Evolutionary conservation across 352 stramenopile species (phyloP).

Genomic region (Globisporangium splendens): DNA sequence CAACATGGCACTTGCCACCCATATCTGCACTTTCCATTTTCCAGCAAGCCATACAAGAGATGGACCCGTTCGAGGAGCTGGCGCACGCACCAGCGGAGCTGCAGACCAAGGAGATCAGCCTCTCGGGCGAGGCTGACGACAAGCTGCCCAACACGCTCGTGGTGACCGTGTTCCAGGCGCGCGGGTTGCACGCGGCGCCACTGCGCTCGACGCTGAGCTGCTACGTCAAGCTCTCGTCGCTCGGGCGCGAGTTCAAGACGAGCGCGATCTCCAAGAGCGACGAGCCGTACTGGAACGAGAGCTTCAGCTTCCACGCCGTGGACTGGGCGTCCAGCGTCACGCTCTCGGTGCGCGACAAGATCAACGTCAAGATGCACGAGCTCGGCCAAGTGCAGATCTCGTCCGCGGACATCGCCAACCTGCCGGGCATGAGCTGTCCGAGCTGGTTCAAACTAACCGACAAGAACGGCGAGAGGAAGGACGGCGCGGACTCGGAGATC

Average conservation of each 20-base stretch:
- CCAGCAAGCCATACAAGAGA: too few relatives aligned
- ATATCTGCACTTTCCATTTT: too few relatives aligned
- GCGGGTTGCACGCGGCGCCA: conserved; percentile 34
- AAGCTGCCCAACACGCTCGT: conserved; percentile 70
- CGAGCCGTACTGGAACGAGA: conserved; percentile 74
- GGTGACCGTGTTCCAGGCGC: conserved; percentile 68
- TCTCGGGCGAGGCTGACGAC: conserved; percentile 46
- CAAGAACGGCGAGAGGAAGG: conserved; percentile 36
- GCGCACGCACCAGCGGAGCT: conserved; percentile 48
- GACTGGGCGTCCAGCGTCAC: conserved; percentile 67
- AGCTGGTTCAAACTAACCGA: conserved; percentile 56
- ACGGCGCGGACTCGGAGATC: conserved; percentile 29
- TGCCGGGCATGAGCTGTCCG: conserved; percentile 57
- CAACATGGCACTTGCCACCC: too few relatives aligned
- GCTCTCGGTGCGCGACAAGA: conserved; percentile 64
- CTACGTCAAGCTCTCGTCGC: conserved; percentile 70
- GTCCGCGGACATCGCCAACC: conserved; percentile 43
- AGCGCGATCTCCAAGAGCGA: conserved; percentile 58
- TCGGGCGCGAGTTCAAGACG: conserved; percentile 67
- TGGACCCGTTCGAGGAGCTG: conserved; percentile 18
- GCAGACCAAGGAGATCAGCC: conserved; percentile 48
- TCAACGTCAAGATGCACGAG: conserved; percentile 73
- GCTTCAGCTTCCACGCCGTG: conserved; percentile 63
- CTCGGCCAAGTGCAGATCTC: conserved; percentile 59
- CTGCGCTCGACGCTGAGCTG: conserved; percentile 62